Evolutionary conservation across 805 yeast species (phyloP), one percentile per base, ranked within the genome.

Genomic region (Lipomyces japonicus): DNA sequence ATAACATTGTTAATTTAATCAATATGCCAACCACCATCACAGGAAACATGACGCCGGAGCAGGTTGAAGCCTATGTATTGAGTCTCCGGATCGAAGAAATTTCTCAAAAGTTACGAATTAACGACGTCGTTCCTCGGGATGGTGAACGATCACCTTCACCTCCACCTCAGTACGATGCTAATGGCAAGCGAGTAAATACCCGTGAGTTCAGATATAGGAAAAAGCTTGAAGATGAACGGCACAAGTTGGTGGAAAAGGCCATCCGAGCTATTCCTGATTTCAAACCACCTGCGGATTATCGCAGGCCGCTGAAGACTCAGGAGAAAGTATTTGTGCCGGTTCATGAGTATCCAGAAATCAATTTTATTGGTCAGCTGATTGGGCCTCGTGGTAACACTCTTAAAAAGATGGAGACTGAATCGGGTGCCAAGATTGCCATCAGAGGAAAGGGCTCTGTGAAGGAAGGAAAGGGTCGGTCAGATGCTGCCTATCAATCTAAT

Each of bases 341-440:
- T 2, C 77, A 81, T 35, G 91, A 87, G 52, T 83, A 88, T 69
- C 97, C 97, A 0, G 91, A 84, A 44, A 83, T 93, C 60, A 93
- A 93, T 68, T 91, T 91, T 64, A 57, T 93, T 46, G 99, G 99
- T 0, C 73, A 85, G 45, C 69, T 93, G 19, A 68, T 93, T 43
- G 99, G 99, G 0, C 98, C 99, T 28, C 81, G 99, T 72, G 99
- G 97, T 22, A 84, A 85, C 61, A 91, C 96, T 0, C 69, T 91
- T 60, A 79, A 86, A 53, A 79, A 80, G 60, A 70, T 95, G 67
- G 95, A 91, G 64, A 81, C 79, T 25, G 81, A 84, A 43, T 83
- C 95, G 35, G 96, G 96, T 1, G 96, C 97, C 16, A 79, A 77
- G 58, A 84, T 93, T 51, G 95, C 90, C 2, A 86, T 93, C 43